Percentiles rank a stretch among this genome's conserved stretches.
These are phyloP conservation scores for Aulographum hederae DNA, from an alignment of 2,329 filamentous ascomycete species.

Conservation along the genomic window DNA sequence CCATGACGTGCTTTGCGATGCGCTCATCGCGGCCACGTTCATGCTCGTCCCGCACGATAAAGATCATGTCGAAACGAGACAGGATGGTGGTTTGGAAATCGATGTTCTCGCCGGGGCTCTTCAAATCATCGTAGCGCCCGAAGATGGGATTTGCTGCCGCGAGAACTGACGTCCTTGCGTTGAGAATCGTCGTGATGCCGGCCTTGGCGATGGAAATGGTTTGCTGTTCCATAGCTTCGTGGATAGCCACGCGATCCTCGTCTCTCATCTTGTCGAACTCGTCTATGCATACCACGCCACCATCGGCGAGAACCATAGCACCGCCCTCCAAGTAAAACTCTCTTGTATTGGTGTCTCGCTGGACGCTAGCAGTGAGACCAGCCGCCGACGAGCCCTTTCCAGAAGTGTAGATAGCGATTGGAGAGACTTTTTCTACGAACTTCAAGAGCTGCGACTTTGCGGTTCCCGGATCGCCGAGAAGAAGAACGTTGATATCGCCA, in stretches of 20 bases:
- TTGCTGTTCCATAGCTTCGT: conserved; percentile 99
- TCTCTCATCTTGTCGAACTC: conserved; percentile 99
- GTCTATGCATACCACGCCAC: conserved; percentile 94
- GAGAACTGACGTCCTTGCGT: conserved; percentile 84
- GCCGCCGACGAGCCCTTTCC: conserved; percentile 95
- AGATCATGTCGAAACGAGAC: conserved; percentile 99
- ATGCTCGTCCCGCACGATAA: conserved; percentile 94
- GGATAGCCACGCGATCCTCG: conserved; percentile 91
- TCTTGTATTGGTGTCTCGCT: conserved; percentile 75
- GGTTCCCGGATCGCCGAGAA: conserved; percentile 93
- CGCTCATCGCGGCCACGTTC: conserved; percentile 75
- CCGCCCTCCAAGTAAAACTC: conserved; percentile 98
- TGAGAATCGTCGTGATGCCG: conserved; percentile 94
- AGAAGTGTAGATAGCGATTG: conserved; percentile 96
- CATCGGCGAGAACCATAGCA: conserved; percentile 94
- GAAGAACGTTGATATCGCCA: conserved; percentile 93
- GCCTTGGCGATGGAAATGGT: conserved; percentile 98
- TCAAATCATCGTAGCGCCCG: conserved; percentile 94
- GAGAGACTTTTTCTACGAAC: conserved; percentile 90
- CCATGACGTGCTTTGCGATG: conserved; percentile 94
- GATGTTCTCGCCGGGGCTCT: conserved; percentile 94
- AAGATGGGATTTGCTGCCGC: conserved; percentile 96
- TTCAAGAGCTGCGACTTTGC: conserved; percentile 95
- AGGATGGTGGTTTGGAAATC: conserved; percentile 98
- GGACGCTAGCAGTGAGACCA: conserved; percentile 91